Conservation (phyloP, 768 basidiomycete species). For the Galerina marginata region DNA sequence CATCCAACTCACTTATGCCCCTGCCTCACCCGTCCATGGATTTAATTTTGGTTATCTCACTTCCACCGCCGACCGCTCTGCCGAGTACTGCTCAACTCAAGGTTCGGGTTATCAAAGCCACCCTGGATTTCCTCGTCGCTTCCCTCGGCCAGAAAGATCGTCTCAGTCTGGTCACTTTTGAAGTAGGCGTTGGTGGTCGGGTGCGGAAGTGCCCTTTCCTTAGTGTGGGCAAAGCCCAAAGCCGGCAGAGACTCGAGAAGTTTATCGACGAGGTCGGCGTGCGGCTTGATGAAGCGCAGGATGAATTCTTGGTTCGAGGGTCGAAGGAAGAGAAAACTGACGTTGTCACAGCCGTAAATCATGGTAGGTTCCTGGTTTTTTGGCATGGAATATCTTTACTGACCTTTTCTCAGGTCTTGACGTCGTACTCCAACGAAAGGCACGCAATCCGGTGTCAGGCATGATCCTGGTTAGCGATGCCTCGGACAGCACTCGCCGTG, state of each 20-base stretch:
- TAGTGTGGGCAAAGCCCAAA: conserved; percentile 68
- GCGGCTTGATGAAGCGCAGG: conserved; percentile 45
- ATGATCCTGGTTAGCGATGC: conserved; percentile 95
- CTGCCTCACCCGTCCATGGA: conserved; percentile 89
- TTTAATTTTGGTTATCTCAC: conserved; percentile 88
- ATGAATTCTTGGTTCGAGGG: conserved; percentile 68
- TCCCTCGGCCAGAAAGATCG: conserved; percentile 81
- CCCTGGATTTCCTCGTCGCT: conserved; percentile 85
- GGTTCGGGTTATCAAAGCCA: conserved; percentile 84
- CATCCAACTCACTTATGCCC: conserved; percentile 81
- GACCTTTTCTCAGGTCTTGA: conserved; percentile 69
- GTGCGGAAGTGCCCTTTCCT: conserved; percentile 96
- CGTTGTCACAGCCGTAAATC: conserved; percentile 98
- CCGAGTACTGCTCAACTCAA: conserved; percentile 87
- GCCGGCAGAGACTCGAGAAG: conserved; percentile 69
- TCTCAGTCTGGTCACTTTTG: conserved; percentile 90
- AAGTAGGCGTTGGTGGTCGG: conserved; percentile 80
- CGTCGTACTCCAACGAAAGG: conserved; percentile 92
- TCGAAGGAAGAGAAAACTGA: conserved; percentile 94
- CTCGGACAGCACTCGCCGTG: conserved; percentile 87
- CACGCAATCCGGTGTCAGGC: conserved; percentile 87
- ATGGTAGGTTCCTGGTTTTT: conserved; percentile 54
- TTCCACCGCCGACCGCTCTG: conserved; percentile 74
- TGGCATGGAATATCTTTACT: not conserved
- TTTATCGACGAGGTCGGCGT: conserved; percentile 78